A percentile compares a stretch with the other conserved stretches of the same genome.
Evolutionary conservation across 2,329 filamentous ascomycete species (phyloP).

Genomic region (Huntiella abstrusa): DNA sequence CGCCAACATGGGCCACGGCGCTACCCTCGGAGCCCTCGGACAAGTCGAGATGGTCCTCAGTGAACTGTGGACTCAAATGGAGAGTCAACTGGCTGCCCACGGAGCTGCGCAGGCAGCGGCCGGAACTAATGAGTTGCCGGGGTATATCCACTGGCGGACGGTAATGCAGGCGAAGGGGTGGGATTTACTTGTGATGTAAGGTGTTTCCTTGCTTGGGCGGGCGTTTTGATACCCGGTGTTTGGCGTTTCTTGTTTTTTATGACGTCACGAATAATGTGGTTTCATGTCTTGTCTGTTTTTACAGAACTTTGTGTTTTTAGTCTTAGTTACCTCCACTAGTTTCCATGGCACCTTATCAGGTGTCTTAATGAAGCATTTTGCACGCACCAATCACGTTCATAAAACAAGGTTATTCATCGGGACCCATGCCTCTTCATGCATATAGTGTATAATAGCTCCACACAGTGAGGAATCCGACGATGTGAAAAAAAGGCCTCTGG

Average conservation of each 20-base stretch:
- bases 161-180: constrained; percentile 80
- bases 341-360: constrained; percentile 9
- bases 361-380: not conserved
- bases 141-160: constrained; percentile 79
- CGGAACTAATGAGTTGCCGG: constrained; percentile 25
- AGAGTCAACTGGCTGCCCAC: constrained; percentile 25
- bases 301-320: constrained; percentile 5
- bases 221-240: not conserved
- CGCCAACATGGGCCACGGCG: constrained; percentile 49
- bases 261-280: constrained; percentile 11
- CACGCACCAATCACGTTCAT: too few species aligned
- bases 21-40: constrained; percentile 68
- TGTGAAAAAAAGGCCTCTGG: too few species aligned
- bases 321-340: constrained; percentile 6
- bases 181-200: constrained; percentile 79
- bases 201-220: constrained; percentile 12
- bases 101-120: constrained; percentile 20
- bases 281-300: constrained; percentile 4
- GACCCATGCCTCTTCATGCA: too few species aligned
- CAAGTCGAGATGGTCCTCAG: constrained; percentile 59
- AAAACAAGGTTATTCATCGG: too few species aligned
- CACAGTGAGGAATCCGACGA: too few species aligned
- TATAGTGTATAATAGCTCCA: too few species aligned
- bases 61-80: constrained; percentile 72
- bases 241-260: constrained; percentile 5